A percentile compares a stretch with the other conserved stretches of the same genome.
These are phyloP conservation scores for Fusarium secorum DNA, from an alignment of 2,329 filamentous ascomycete genomes.

Conservation along the genomic window DNA sequence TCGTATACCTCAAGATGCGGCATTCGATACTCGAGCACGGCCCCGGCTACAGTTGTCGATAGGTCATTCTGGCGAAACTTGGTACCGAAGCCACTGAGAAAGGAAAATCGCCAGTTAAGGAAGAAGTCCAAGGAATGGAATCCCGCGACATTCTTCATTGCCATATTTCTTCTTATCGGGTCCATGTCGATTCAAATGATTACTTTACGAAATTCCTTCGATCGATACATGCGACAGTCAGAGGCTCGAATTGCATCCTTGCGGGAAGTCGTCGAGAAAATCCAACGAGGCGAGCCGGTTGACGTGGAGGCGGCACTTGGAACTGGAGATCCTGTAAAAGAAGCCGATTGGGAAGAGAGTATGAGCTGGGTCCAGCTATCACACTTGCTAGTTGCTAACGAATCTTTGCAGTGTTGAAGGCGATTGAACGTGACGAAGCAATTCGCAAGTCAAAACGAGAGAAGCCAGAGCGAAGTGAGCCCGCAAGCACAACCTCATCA, in stretches of 20 bases:
- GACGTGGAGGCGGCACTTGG: slow-evolving; percentile 86
- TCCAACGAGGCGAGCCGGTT: slow-evolving; percentile 77
- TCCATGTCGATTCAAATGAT: slow-evolving; percentile 97
- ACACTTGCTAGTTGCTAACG: slow-evolving; percentile 15
- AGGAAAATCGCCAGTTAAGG: slow-evolving; percentile 49
- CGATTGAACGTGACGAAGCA: slow-evolving; percentile 71
- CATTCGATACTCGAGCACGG: slow-evolving; percentile 48
- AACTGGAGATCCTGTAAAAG: slow-evolving; percentile 75
- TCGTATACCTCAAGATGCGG: background rate
- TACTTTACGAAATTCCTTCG: slow-evolving; percentile 76
- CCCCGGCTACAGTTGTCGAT: slow-evolving; percentile 61
- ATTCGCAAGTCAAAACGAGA: slow-evolving; percentile 56
- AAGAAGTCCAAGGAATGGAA: slow-evolving; percentile 74
- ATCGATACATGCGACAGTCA: slow-evolving; percentile 75
- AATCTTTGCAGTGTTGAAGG: slow-evolving; percentile 64
- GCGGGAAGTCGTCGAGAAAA: slow-evolving; percentile 75
- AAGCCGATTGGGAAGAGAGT: slow-evolving; percentile 90
- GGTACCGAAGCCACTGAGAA: slow-evolving; percentile 71
- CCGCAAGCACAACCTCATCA: slow-evolving; percentile 12
- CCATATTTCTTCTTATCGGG: slow-evolving; percentile 86
- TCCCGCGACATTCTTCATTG: slow-evolving; percentile 81
- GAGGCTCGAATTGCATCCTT: slow-evolving; percentile 81
- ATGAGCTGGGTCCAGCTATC: slow-evolving; percentile 39
- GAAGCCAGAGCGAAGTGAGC: slow-evolving; percentile 47
- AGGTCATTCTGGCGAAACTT: slow-evolving; percentile 73